Percentiles rank a stretch among this genome's conserved stretches.
Conservation (phyloP, 257 asterid species). For the Salvia splendens region DNA sequence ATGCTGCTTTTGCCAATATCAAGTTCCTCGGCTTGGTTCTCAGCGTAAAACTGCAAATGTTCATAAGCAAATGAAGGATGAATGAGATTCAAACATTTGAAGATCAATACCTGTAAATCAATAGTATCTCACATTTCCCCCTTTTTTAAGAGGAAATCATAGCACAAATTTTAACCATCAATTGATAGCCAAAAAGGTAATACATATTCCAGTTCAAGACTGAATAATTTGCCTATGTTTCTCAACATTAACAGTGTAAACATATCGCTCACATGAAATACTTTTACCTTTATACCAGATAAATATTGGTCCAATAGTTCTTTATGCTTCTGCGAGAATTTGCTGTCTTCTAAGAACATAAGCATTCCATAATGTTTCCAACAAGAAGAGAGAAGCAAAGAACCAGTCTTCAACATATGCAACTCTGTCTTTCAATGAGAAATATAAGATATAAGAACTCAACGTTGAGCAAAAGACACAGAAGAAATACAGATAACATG, state of each 20-base stretch:
- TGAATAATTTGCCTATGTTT: slow-evolving; percentile 3
- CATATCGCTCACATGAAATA: slow-evolving; percentile 19
- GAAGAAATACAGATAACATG: slow-evolving; percentile 23
- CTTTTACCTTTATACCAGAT: slow-evolving; percentile 81
- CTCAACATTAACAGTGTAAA: slow-evolving; percentile 26
- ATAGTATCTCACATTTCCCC: background rate
- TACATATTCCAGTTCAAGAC: background rate
- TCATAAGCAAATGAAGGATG: slow-evolving; percentile 34
- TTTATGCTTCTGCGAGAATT: slow-evolving; percentile 55
- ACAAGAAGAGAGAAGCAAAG: slow-evolving; percentile 81
- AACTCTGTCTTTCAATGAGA: slow-evolving; percentile 46
- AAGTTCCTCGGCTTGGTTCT: slow-evolving; percentile 58
- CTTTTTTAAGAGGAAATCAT: background rate
- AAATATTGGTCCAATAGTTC: slow-evolving; percentile 71
- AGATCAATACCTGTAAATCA: background rate
- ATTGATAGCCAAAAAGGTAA: background rate
- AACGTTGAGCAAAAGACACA: slow-evolving; percentile 18
- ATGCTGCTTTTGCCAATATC: slow-evolving; percentile 50
- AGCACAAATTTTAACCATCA: background rate
- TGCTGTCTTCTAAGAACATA: slow-evolving; percentile 63
- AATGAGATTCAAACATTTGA: background rate
- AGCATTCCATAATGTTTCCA: slow-evolving; percentile 95
- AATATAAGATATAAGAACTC: slow-evolving; percentile 29
- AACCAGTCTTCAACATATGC: slow-evolving; percentile 61
- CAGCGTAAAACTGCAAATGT: slow-evolving; percentile 67